Evolutionary conservation across 2,329 filamentous ascomycete genomes (phyloP).

Genomic region (Paecilomyces variotii): DNA sequence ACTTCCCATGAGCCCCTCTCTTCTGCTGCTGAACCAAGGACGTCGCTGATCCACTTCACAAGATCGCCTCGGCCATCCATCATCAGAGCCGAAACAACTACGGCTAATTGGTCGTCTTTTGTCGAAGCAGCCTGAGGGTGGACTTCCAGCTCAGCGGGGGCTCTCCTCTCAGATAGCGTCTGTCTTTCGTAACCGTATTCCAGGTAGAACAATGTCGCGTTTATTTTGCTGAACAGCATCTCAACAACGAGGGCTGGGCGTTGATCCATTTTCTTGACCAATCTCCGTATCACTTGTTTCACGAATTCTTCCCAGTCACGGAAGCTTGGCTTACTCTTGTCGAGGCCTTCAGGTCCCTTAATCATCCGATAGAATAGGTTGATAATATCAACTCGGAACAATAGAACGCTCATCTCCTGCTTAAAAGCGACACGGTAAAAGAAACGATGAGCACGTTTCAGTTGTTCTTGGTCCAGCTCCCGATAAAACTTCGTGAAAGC

Average conservation of each 20-base stretch:
- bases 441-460: conserved; percentile 88
- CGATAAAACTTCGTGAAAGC: conserved; percentile 70
- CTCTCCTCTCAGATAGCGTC: conserved; percentile 56
- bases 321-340: conserved; percentile 57
- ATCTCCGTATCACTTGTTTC: conserved; percentile 72
- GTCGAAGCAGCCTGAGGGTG: conserved; percentile 58
- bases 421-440: conserved; percentile 94
- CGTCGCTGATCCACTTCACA: conserved; percentile 72
- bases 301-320: conserved; percentile 89
- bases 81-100: conserved; percentile 70
- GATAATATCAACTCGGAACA: conserved; percentile 87
- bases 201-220: conserved; percentile 72
- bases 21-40: conserved; percentile 58
- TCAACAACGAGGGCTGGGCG: conserved; percentile 81
- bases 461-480: conserved; percentile 68
- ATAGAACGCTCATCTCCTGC: conserved; percentile 77
- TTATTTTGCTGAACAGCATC: conserved; percentile 89
- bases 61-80: conserved; percentile 70
- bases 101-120: conserved; percentile 63
- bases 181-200: conserved; percentile 87
- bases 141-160: conserved; percentile 77
- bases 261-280: conserved; percentile 76
- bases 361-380: conserved; percentile 84
- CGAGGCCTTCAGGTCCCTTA: conserved; percentile 72
- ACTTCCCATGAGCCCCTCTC: conserved; percentile 72